A percentile compares a stretch with the other conserved stretches of the same genome.
Evolutionary conservation across 331 rosid genomes (phyloP).

Genomic region (Phaseolus coccineus): DNA sequence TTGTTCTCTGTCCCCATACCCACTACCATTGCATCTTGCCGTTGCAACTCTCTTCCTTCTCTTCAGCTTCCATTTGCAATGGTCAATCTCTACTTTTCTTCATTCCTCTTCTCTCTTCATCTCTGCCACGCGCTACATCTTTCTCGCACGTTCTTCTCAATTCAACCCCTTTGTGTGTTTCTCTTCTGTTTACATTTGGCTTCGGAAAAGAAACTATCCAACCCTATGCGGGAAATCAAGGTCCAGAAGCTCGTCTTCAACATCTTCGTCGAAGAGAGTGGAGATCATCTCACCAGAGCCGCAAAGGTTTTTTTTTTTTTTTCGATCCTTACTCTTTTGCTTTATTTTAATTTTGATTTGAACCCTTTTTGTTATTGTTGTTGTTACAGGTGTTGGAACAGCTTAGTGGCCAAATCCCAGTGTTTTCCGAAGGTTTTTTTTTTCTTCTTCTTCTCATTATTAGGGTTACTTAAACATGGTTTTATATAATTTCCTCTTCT

Average conservation of each 20-base stretch:
- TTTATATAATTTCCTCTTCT: background rate
- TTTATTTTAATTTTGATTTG: background rate
- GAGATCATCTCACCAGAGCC: constrained; percentile 88
- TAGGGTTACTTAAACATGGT: background rate
- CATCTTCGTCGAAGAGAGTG: constrained; percentile 92
- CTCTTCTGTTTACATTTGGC: constrained; percentile 51
- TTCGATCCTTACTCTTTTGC: background rate
- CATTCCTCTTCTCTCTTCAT: background rate
- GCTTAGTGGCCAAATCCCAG: constrained; percentile 79
- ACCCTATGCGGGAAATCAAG: constrained; percentile 94
- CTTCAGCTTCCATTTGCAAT: constrained; percentile 5
- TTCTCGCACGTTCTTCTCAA: no score
- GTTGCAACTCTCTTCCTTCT: background rate
- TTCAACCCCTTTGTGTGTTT: background rate
- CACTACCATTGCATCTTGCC: background rate
- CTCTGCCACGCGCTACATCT: no score
- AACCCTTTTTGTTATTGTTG: background rate
- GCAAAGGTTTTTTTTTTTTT: constrained; percentile 59
- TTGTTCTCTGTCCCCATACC: background rate
- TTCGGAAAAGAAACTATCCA: constrained; percentile 79
- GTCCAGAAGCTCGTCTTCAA: constrained; percentile 92
- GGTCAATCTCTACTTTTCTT: constrained; percentile 8
- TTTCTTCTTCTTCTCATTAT: background rate
- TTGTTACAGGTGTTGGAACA: constrained; percentile 77
- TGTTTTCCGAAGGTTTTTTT: constrained; percentile 73